A percentile compares a stretch with the other conserved stretches of the same genome.
These are phyloP conservation scores for Lithohypha guttulata DNA, from an alignment of 2,329 filamentous ascomycete genomes.

Conservation along the genomic window DNA sequence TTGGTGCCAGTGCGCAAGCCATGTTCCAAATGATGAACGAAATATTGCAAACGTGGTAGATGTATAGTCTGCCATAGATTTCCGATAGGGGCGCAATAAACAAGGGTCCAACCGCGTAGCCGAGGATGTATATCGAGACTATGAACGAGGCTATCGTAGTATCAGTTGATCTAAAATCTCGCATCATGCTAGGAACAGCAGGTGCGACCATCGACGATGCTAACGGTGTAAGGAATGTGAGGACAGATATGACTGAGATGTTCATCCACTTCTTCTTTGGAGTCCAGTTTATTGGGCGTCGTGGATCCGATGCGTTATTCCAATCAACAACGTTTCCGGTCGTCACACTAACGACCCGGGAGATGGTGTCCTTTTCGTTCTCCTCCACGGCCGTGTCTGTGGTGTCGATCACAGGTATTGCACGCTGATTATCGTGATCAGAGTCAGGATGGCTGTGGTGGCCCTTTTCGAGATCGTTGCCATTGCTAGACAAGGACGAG, in stretches of 20 bases:
- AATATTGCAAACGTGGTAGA: constrained; percentile 48
- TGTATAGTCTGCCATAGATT: constrained; percentile 50
- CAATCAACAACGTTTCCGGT: constrained; percentile 40
- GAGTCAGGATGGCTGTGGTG: not conserved
- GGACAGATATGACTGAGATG: constrained; percentile 14
- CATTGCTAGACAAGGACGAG: not conserved
- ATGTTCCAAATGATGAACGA: constrained; percentile 54
- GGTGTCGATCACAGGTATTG: constrained; percentile 15
- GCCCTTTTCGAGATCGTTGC: not conserved
- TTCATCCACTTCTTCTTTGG: constrained; percentile 33
- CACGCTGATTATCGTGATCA: constrained; percentile 11
- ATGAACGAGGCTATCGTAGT: constrained; percentile 39
- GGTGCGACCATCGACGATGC: constrained; percentile 37
- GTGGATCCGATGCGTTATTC: constrained; percentile 47
- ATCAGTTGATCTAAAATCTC: constrained; percentile 35
- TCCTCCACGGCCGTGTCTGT: constrained; percentile 17
- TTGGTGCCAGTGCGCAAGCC: constrained; percentile 48
- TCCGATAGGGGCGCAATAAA: constrained; percentile 50
- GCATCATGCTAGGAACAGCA: constrained; percentile 30
- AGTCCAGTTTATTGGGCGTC: constrained; percentile 53
- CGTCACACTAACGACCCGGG: not conserved
- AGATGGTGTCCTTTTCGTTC: constrained; percentile 3
- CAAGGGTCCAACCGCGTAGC: constrained; percentile 47
- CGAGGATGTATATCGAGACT: constrained; percentile 48
- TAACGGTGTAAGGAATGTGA: constrained; percentile 20